Evolutionary conservation across 1,284 basidiomycete genomes (phyloP), one percentile per base, ranked within the genome.

Genomic region (Acaromyces ingoldii): DNA sequence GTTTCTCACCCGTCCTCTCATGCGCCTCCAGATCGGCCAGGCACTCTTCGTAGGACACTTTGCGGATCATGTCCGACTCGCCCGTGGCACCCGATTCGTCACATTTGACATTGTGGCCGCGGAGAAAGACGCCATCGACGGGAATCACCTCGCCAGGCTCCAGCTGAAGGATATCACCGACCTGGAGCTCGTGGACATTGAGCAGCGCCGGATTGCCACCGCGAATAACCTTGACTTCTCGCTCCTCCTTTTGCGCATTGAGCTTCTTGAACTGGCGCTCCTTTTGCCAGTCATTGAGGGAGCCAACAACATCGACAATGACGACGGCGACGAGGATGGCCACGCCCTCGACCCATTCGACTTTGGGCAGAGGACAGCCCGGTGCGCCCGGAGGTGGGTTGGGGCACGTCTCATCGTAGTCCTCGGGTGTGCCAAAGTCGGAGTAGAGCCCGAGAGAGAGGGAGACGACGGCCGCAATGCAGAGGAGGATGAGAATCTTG

Each of bases 311-410:
- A 29, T 67, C 65, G 38, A 74, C 68, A 43, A 80, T 78, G 62
- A 78, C 76, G 55, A 93, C 85, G 5, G 95, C 95, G 51, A 91
- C 82, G 64, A 95, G 84, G 72, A 98, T 98, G 6, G 93, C 91
- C 11, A 98, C 90, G 69, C 95, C 95, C 79, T 98, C 93, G 3
- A 98, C 91, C 92, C 93, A 98, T 70, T 97, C 92, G 47, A 82
- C 78, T 28, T 61, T 51, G 24, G 61, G 58, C n/a, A 58, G 55
- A 1, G 40, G 15, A 45, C 72, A 74, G 25, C 47, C 19, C 13
- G 40, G 40, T 26, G 56, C 37, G 19, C 70, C 66, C 9, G 70
- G 70, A n/a, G 74, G 63, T 51, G 76, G 76, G 40, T 74, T 55
- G 29, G 70, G 67, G 38, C 79, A 80, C 11, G 74, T 62, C 38